These are phyloP conservation scores for Solanum appendiculatum DNA, from an alignment of 257 asterid genomes.

Conservation along the genomic window DNA sequence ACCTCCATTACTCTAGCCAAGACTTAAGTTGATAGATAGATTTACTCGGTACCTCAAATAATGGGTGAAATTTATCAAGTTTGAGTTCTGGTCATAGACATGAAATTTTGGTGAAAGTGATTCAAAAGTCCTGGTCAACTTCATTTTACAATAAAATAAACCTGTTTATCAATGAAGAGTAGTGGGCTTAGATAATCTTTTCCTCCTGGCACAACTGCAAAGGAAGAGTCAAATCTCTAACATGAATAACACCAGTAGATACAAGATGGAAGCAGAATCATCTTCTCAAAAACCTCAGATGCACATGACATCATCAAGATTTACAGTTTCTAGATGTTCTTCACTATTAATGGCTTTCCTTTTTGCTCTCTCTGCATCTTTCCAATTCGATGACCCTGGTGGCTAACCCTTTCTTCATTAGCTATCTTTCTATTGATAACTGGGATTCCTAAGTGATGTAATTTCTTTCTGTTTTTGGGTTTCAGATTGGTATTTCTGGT, in stretches of 20 bases:
- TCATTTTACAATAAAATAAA: background rate
- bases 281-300: background rate
- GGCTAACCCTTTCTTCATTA: background rate
- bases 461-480: background rate
- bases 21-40: background rate
- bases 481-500: slow-evolving; percentile 37
- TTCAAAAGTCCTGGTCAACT: background rate
- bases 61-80: background rate
- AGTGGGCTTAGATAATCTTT: background rate
- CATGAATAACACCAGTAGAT: background rate
- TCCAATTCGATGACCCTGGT: slow-evolving; percentile 30
- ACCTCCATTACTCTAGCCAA: background rate
- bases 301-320: background rate
- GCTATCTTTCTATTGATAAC: background rate
- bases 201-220: background rate
- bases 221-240: background rate
- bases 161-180: background rate
- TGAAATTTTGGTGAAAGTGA: background rate
- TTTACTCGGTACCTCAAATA: background rate
- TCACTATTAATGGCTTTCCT: slow-evolving; percentile 24
- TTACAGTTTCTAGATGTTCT: slow-evolving; percentile 2
- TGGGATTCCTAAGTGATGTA: background rate
- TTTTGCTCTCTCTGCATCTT: slow-evolving; percentile 28
- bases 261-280: background rate
- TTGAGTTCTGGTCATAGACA: background rate